Percentiles rank a stretch among this genome's conserved stretches.
phyloP scores from a whole-genome alignment of 2,329 filamentous ascomycete species.

The Aureobasidium zeae region DNA sequence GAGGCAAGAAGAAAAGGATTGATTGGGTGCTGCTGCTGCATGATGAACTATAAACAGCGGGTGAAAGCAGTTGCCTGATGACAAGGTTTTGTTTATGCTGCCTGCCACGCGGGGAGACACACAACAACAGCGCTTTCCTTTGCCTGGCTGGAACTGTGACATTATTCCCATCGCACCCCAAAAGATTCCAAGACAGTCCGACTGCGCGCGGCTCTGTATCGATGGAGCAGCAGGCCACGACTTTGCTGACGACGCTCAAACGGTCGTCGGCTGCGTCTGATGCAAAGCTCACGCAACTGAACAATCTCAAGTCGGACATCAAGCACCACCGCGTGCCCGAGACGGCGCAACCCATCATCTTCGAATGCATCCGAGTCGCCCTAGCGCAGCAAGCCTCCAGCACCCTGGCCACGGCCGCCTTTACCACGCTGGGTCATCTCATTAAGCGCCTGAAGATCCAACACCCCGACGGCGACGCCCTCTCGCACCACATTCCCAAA shows the following conservation, averaged over 20 bases:
- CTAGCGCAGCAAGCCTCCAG: slow-evolving; percentile 67
- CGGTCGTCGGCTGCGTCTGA: slow-evolving; percentile 60
- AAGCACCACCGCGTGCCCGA: slow-evolving; percentile 89
- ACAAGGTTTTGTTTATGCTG: too few relatives aligned
- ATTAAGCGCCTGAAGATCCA: slow-evolving; percentile 79
- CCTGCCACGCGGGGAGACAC: too few relatives aligned
- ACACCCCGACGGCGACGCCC: slow-evolving; percentile 62
- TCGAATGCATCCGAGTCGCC: slow-evolving; percentile 70
- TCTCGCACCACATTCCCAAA: slow-evolving; percentile 54
- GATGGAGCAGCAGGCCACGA: slow-evolving; percentile 51
- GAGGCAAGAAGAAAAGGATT: too few relatives aligned
- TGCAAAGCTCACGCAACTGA: slow-evolving; percentile 59
- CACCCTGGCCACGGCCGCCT: slow-evolving; percentile 66
- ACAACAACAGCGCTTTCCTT: too few relatives aligned
- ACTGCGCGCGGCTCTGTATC: too few relatives aligned
- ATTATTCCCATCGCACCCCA: too few relatives aligned
- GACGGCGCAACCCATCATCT: slow-evolving; percentile 58
- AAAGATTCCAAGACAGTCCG: too few relatives aligned
- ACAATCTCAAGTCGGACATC: slow-evolving; percentile 69
- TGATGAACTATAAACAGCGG: too few relatives aligned
- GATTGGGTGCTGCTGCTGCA: too few relatives aligned
- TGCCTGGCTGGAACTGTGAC: too few relatives aligned
- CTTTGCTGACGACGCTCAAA: slow-evolving; percentile 46
- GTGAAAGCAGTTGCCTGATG: too few relatives aligned
- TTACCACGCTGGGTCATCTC: slow-evolving; percentile 80